Evolutionary conservation across 495 filamentous ascomycete genomes (phyloP), one percentile per base, ranked within the genome.

Genomic region (Talaromyces thailandensis): DNA sequence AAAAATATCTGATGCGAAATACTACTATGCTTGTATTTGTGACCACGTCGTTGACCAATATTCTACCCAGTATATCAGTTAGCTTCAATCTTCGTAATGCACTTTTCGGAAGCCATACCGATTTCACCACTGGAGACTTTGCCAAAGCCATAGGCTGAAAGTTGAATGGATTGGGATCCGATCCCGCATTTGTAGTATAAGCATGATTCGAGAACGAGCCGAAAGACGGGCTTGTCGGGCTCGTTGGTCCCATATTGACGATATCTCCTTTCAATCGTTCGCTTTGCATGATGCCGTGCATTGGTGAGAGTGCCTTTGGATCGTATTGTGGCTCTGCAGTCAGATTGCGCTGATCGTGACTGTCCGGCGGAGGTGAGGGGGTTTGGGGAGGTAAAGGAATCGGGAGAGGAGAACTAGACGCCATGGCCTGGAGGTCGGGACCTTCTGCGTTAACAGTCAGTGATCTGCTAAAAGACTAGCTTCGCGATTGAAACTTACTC

Each of bases 1-100:
- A 95, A 89, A 78, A 98, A 96, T 70, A 98, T 93, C 72, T 96
- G 91, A 71, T 97, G 93, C 23, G 91, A 96, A 57, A 98, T 91
- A 68, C 90, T 94, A 70, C 89, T 93, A 78, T 98, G 94, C 66
- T 96, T 96, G 82, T 98, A 98, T 70, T 94, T 92, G 78, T 98
- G 94, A 29, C 94, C 94, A 60, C 93, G 88, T 61, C 94, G 86
- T 73, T 96, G 92, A 65, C 93, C 94, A 67, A 97, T 84, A 64
- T 85, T 88, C 85, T 90, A 69, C 61, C 43, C 48, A 32, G 52
- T 35, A 35, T 48, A 62, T 64, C 40, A 56, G 45, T 32, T 45
- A 26, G 40, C 28, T 55, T 63, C 53, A 58, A 26, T 58, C 28
- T 58, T n/a, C 25, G 12, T 28, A 35, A 52, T 11, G 18, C 21